Evolutionary conservation across 768 basidiomycete genomes (phyloP), one percentile per base, ranked within the genome.

Genomic region (Hygrocybe punicea): DNA sequence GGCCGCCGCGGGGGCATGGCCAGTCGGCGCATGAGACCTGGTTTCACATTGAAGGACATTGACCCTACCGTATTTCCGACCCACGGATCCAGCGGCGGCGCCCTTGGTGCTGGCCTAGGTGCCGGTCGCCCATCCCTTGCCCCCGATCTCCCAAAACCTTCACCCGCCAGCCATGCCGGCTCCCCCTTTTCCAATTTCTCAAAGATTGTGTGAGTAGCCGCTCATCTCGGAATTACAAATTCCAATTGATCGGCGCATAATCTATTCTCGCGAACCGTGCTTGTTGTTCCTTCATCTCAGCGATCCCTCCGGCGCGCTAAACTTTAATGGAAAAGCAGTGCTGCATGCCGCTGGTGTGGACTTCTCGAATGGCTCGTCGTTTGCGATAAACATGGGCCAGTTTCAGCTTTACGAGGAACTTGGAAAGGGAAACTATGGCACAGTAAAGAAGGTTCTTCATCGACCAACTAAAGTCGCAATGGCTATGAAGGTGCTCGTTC

Each of bases 341-440:
- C 72, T 99, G 10, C 91, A 96, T 66, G 88, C 94, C 0, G 78
- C 86, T 21, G 97, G 97, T 55, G 82, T 84, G 70, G 77, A 84
- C 60, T 99, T 99, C 70, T 87, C 86, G 25, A 93, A 86, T 62
- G 97, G 97, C 44, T 82, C 88, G 42, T 92, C 89, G 8, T 97
- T 92, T 71, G 80, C 85, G 53, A 97, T 99, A 75, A 96, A 93
- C 73, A 96, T 96, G 96, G 83, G 84, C 57, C 88, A 98, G 69
- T 82, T 99, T 55, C 81, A 90, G 61, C 81, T 98, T 56, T 80
- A 89, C 58, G 94, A 98, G 66, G 97, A 98, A 71, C 82, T 98
- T 52, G 97, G 97, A 34, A 87, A 86, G 65, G 97, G 97, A 34
- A 97, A 97, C 71, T 98, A 98, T 66, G 97, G 97, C 42, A 96